Evolutionary conservation across 2,329 filamentous ascomycete species (phyloP).

Genomic region (Epicoccum nigrum): DNA sequence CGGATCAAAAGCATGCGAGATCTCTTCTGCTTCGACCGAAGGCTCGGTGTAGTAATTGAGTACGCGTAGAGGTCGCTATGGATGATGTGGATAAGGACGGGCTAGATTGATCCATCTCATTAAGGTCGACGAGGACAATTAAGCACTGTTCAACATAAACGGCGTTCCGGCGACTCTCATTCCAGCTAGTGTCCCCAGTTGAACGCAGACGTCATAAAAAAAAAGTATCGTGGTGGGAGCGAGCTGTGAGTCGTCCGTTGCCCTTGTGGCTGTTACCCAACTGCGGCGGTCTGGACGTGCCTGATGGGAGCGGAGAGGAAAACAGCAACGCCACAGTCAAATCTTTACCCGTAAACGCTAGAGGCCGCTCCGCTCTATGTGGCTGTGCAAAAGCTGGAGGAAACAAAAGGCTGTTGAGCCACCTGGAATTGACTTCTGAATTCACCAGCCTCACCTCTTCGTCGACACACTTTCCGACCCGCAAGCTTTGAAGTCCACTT

Average conservation of each 20-base stretch:
- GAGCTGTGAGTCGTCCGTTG: constrained; percentile 3
- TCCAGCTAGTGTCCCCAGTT: too few relatives aligned
- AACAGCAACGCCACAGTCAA: constrained; percentile 16
- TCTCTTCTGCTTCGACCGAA: too few relatives aligned
- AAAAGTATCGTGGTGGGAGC: too few relatives aligned
- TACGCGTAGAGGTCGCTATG: too few relatives aligned
- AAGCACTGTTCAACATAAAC: too few relatives aligned
- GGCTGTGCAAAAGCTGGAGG: constrained; percentile 14
- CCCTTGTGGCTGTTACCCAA: constrained; percentile 4
- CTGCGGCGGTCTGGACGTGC: constrained; percentile 13
- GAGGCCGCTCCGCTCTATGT: constrained; percentile 15
- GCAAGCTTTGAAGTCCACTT: not conserved
- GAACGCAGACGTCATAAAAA: too few relatives aligned
- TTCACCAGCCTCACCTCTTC: constrained; percentile 7
- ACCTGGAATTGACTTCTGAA: constrained; percentile 1
- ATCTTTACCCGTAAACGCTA: constrained; percentile 16
- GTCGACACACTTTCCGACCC: not conserved
- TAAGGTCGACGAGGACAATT: too few relatives aligned
- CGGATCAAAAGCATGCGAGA: too few relatives aligned
- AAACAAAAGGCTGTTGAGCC: constrained; percentile 17
- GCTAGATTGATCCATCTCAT: too few relatives aligned
- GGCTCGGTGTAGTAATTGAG: too few relatives aligned
- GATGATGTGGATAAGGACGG: too few relatives aligned
- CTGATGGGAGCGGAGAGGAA: not conserved
- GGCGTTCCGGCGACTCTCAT: too few relatives aligned